Evolutionary conservation across 805 yeast genomes (phyloP).

Genomic region (Saccharomycopsis guyanensis): DNA sequence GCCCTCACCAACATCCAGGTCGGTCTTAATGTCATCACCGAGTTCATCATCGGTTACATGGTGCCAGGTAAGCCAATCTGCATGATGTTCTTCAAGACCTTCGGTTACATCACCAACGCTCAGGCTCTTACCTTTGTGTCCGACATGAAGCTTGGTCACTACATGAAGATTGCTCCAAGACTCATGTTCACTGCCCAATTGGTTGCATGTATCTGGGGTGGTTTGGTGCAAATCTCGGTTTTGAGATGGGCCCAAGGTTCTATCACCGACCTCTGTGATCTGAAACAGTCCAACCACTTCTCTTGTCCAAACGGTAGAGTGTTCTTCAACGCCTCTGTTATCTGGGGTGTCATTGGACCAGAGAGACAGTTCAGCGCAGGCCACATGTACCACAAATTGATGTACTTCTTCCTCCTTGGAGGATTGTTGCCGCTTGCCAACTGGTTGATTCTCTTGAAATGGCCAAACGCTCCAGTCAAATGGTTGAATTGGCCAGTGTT

Average conservation of each 20-base stretch:
- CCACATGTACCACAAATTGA: constrained; percentile 43
- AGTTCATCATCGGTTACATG: constrained; percentile 56
- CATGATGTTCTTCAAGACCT: constrained; percentile 53
- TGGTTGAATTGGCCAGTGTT: constrained; percentile 59
- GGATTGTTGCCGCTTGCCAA: constrained; percentile 36
- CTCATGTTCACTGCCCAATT: constrained; percentile 47
- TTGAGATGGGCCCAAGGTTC: constrained; percentile 33
- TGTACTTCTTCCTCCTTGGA: constrained; percentile 57
- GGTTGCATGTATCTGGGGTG: constrained; percentile 36
- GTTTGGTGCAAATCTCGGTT: constrained; percentile 35
- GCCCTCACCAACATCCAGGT: constrained; percentile 55
- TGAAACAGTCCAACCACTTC: constrained; percentile 37
- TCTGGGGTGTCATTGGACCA: constrained; percentile 66
- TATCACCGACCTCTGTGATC: constrained; percentile 36
- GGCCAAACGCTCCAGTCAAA: constrained; percentile 32
- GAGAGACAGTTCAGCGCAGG: constrained; percentile 42
- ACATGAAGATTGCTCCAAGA: constrained; percentile 55
- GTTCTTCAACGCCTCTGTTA: constrained; percentile 46
- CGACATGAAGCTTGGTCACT: constrained; percentile 58
- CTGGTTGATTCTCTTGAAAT: constrained; percentile 30
- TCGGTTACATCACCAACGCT: constrained; percentile 44
- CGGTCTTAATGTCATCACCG: constrained; percentile 55
- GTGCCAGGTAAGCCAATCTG: constrained; percentile 56
- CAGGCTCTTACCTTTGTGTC: constrained; percentile 48
- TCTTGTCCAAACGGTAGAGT: constrained; percentile 39